Conservation (phyloP, 2,329 filamentous ascomycete genomes). For the Fusarium setosum region DNA sequence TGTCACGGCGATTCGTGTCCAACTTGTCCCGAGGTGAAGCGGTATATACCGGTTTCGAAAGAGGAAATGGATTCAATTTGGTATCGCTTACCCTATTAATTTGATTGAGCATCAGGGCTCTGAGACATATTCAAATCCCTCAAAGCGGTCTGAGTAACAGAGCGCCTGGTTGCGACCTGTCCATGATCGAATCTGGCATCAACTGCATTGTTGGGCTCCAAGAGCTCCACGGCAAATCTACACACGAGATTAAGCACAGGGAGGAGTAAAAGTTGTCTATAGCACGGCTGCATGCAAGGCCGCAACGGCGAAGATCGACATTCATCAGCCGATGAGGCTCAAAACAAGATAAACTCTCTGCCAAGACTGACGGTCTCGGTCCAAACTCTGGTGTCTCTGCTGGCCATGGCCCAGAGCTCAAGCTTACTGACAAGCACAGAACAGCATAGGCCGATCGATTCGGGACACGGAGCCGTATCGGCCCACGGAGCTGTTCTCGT, state of each 20-base stretch:
- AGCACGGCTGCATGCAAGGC: conserved; percentile 20
- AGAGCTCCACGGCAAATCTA: conserved; percentile 10
- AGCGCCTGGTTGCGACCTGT: background rate
- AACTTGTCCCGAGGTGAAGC: conserved; percentile 29
- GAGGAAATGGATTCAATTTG: conserved; percentile 13
- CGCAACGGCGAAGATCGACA: conserved; percentile 15
- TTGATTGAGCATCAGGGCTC: conserved; percentile 7
- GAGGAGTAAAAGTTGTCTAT: conserved; percentile 25
- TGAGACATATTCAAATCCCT: conserved; percentile 9
- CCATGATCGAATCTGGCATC: conserved; percentile 26
- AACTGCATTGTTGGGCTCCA: conserved; percentile 21
- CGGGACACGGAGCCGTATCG: conserved; percentile 17
- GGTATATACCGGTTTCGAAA: conserved; percentile 27
- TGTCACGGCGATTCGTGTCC: conserved; percentile 20
- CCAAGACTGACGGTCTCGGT: conserved; percentile 27
- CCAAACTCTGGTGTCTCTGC: background rate
- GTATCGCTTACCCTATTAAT: background rate
- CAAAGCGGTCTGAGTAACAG: conserved; percentile 25
- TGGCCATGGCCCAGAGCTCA: conserved; percentile 7
- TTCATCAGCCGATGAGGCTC: conserved; percentile 31
- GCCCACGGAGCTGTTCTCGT: conserved; percentile 1
- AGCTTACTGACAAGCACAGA: background rate
- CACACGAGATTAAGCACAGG: conserved; percentile 1
- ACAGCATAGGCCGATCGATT: conserved; percentile 5
- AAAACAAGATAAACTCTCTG: conserved; percentile 18